Evolutionary conservation across 2,329 filamentous ascomycete species (phyloP).

Genomic region (Rhinocladiella similis): DNA sequence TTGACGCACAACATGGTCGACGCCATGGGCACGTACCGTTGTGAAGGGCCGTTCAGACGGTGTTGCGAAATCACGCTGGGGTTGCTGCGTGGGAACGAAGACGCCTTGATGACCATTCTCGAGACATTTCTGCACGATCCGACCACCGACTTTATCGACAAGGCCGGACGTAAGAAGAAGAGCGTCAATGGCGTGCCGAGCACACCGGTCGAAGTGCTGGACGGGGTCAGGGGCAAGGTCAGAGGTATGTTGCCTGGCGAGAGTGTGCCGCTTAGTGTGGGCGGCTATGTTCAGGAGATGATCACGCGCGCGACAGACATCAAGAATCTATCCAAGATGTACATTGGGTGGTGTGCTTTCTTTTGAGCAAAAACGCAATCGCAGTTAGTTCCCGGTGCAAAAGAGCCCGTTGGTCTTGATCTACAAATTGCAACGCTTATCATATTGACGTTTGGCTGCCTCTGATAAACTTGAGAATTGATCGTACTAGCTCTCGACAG

Average conservation of each 20-base stretch:
- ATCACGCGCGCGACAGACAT: slow-evolving; percentile 83
- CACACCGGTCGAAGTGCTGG: slow-evolving; percentile 77
- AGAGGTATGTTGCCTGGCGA: slow-evolving; percentile 80
- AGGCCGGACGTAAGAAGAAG: slow-evolving; percentile 53
- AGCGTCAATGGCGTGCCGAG: slow-evolving; percentile 58
- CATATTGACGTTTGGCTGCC: background rate
- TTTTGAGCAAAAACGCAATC: slow-evolving; percentile 44
- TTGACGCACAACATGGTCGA: slow-evolving; percentile 98
- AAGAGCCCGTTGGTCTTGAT: no score
- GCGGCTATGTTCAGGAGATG: slow-evolving; percentile 95
- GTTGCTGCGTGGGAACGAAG: slow-evolving; percentile 85
- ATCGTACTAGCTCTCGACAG: slow-evolving; percentile 11
- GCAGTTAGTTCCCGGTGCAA: no score
- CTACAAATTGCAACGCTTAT: background rate
- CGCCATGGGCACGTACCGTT: slow-evolving; percentile 89
- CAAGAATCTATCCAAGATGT: slow-evolving; percentile 84
- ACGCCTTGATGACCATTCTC: slow-evolving; percentile 94
- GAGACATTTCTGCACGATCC: slow-evolving; percentile 98
- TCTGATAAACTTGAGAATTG: no score
- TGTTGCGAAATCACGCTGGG: slow-evolving; percentile 85
- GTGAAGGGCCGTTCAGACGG: slow-evolving; percentile 88
- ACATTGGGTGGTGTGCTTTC: slow-evolving; percentile 88
- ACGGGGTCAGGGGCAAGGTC: slow-evolving; percentile 84
- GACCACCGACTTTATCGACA: slow-evolving; percentile 86
- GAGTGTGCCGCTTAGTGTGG: slow-evolving; percentile 88